Conservation (phyloP, 495 filamentous ascomycete species). For the Penicillium herquei region DNA sequence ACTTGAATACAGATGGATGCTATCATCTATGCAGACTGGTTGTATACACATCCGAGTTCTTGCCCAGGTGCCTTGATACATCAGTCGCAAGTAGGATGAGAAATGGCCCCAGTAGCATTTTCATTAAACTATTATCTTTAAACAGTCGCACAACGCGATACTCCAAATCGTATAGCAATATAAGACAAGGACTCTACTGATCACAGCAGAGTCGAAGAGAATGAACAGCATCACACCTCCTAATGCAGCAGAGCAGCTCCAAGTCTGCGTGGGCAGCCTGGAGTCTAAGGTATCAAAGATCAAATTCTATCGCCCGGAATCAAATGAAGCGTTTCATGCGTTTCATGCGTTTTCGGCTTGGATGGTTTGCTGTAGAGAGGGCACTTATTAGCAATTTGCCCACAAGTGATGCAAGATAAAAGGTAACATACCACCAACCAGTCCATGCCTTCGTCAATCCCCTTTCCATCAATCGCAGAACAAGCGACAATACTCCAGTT, state of each 20-base stretch:
- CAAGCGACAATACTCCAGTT: constrained; percentile 99
- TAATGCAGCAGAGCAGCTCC: constrained; percentile 23
- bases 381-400: constrained; percentile 11
- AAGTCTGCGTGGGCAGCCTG: constrained; percentile 13
- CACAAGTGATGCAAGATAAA: background rate
- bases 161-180: constrained; percentile 35
- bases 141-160: constrained; percentile 21
- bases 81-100: background rate
- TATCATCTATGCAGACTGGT: background rate
- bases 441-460: constrained; percentile 96
- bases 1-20: too few relatives aligned
- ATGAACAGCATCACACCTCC: constrained; percentile 19
- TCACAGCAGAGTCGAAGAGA: constrained; percentile 25
- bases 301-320: constrained; percentile 37
- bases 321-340: constrained; percentile 32
- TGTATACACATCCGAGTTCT: background rate
- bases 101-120: constrained; percentile 16
- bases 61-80: background rate
- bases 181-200: constrained; percentile 36
- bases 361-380: constrained; percentile 41
- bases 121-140: constrained; percentile 44
- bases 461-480: constrained; percentile 91
- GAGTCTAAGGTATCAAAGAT: constrained; percentile 33
- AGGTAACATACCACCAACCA: constrained; percentile 83
- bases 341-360: constrained; percentile 48